Percentiles rank a stretch among this genome's conserved stretches.
These are phyloP conservation scores for Anthostomella pinea DNA, from an alignment of 2,329 filamentous ascomycete species.

Conservation along the genomic window DNA sequence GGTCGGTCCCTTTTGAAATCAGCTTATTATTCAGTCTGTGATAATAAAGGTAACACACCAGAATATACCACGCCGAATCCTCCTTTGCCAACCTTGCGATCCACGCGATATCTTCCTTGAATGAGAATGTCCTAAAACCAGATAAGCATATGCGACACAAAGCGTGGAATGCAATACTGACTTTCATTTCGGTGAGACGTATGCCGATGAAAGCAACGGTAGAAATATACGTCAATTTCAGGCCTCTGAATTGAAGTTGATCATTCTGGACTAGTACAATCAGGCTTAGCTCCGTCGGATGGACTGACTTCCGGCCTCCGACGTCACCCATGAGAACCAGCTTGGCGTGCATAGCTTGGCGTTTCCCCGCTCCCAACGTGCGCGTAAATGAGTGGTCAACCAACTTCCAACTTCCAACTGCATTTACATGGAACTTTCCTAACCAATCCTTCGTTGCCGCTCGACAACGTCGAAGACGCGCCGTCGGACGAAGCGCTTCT, in stretches of 20 bases:
- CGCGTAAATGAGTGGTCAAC: too few relatives aligned
- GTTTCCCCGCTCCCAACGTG: too few relatives aligned
- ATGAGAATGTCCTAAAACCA: slow-evolving; percentile 10
- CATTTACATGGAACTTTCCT: too few relatives aligned
- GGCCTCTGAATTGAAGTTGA: not conserved
- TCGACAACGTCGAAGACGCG: too few relatives aligned
- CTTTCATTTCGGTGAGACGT: slow-evolving; percentile 7
- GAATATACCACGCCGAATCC: slow-evolving; percentile 12
- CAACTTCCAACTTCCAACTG: too few relatives aligned
- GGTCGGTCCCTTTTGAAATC: slow-evolving; percentile 8
- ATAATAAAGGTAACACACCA: slow-evolving; percentile 4
- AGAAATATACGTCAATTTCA: not conserved
- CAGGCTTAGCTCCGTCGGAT: too few relatives aligned
- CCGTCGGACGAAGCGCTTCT: too few relatives aligned
- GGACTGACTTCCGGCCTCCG: too few relatives aligned
- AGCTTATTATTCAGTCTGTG: not conserved
- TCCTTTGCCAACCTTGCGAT: slow-evolving; percentile 12
- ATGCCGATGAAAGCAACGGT: not conserved
- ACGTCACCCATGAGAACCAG: too few relatives aligned
- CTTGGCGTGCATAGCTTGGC: too few relatives aligned
- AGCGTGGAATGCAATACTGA: slow-evolving; percentile 1
- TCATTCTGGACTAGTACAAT: too few relatives aligned
- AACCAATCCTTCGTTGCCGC: too few relatives aligned
- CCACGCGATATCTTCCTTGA: slow-evolving; percentile 9
- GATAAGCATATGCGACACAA: slow-evolving; percentile 2